Percentiles rank a stretch among this genome's conserved stretches.
Evolutionary conservation across 495 filamentous ascomycete genomes (phyloP).

Genomic region (Letharia lupina): DNA sequence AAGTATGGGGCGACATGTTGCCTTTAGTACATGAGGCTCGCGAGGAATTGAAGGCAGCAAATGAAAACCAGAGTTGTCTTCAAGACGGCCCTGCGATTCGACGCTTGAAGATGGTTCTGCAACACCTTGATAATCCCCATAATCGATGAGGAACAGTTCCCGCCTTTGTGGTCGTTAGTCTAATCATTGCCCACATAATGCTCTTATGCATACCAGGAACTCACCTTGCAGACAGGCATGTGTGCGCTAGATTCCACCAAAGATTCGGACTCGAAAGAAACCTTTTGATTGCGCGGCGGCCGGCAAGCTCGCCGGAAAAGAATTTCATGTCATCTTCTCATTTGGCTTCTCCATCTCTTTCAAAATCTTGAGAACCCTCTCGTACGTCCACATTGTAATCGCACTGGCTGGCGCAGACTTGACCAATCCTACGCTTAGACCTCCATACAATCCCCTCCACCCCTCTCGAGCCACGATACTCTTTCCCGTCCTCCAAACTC

Average conservation of each 20-base stretch:
- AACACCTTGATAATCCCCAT: slow-evolving; percentile 30
- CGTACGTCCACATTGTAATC: slow-evolving; percentile 98
- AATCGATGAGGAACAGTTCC: background rate
- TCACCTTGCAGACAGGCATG: background rate
- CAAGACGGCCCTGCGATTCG: slow-evolving; percentile 39
- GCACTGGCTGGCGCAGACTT: slow-evolving; percentile 95
- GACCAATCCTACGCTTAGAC: slow-evolving; percentile 76
- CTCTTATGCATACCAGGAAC: background rate
- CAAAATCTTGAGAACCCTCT: slow-evolving; percentile 55
- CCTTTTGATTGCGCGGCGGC: background rate
- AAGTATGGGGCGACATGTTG: slow-evolving; percentile 67
- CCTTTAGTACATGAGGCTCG: slow-evolving; percentile 56
- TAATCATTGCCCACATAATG: background rate
- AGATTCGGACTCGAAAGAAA: background rate
- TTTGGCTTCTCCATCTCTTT: slow-evolving; percentile 30
- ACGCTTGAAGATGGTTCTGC: slow-evolving; percentile 44
- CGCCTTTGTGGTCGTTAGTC: background rate
- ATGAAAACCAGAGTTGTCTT: slow-evolving; percentile 20
- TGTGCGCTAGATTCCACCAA: background rate
- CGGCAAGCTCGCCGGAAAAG: background rate
- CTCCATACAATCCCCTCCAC: slow-evolving; percentile 72
- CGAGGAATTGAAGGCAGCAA: slow-evolving; percentile 44
- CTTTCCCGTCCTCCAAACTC: slow-evolving; percentile 54
- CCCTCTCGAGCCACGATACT: slow-evolving; percentile 67
- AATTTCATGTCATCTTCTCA: background rate